Percentiles rank a stretch among this genome's conserved stretches.
Conservation (phyloP, 2,329 filamentous ascomycete genomes). For the Fusarium multiceps region DNA sequence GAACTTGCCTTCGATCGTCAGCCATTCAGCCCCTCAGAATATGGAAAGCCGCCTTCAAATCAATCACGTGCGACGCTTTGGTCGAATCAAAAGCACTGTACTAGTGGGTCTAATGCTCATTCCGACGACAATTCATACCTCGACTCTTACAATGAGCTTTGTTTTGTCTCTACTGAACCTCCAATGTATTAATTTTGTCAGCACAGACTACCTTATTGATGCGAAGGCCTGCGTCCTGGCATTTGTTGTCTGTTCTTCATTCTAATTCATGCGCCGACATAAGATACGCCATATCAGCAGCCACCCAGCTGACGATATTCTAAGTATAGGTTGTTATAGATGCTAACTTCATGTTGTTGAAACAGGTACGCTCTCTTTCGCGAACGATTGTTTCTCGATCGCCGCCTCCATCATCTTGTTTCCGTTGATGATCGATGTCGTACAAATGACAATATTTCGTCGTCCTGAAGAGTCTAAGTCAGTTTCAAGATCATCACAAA, state of each 20-base stretch:
- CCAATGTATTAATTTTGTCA: not conserved
- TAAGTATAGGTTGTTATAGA: conserved; percentile 37
- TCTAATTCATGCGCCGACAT: conserved; percentile 2
- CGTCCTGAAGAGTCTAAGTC: conserved; percentile 61
- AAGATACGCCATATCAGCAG: conserved; percentile 18
- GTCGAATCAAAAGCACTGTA: conserved; percentile 39
- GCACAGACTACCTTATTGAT: not conserved
- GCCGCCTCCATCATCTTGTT: conserved; percentile 88
- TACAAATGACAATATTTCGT: conserved; percentile 89
- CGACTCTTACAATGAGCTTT: conserved; percentile 23
- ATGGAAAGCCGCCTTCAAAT: conserved; percentile 39
- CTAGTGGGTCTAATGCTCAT: conserved; percentile 38
- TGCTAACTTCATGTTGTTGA: conserved; percentile 33
- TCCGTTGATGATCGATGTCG: conserved; percentile 90
- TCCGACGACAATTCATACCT: conserved; percentile 30
- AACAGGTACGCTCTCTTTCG: conserved; percentile 52
- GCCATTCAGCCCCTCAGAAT: conserved; percentile 46
- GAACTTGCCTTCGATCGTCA: conserved; percentile 42
- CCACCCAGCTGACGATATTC: conserved; percentile 17
- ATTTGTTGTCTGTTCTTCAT: not conserved
- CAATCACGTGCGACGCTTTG: conserved; percentile 42
- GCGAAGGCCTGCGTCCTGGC: not conserved
- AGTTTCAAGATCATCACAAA: conserved; percentile 8
- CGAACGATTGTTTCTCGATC: conserved; percentile 76
- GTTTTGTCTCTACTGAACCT: not conserved